Base-by-base conservation (phyloP, 441 rosid species). In the Biscutella auriculata region DNA sequence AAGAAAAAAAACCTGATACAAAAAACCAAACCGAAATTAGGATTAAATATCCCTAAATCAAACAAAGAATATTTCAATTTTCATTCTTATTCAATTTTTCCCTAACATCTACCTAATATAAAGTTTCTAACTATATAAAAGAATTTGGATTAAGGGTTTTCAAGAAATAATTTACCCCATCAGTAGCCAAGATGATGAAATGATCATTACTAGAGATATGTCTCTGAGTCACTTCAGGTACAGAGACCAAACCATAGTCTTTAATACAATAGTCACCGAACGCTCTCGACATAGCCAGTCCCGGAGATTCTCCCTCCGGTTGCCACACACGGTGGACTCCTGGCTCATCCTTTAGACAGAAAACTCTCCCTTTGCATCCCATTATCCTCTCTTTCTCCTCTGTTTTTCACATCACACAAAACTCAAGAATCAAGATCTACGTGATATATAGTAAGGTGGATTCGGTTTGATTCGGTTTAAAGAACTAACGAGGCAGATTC, bases 231-330 rank as follows among this genome's bases (percentile, higher is more conserved):
- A 93, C 95, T 65, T 87, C 95, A 27, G 97, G 99, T 17, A 77
- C 82, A 0, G 99, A 93, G 45, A 80, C 83, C 11, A 88, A 72
- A 2, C 98, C 93, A 25, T 68, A 85, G 26, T 79, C 80, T 74
- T 92, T 92, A 7, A 88, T 50, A 65, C 98, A 86, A 63, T 83
- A 83, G 74, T 88, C 98, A 6, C 98, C 98, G 13, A 93, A 88
- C 9, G 98, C 95, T 71, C 98, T 76, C 9, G 97, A 88, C 98
- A 84, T 93, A 43, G 95, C 95, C 3, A 88, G 83, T 30, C 98
- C 97, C 0, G 97, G 97, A 0, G 75, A 77, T 26, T 88, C 88
- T 30, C 57, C 81, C 23, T 80, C 69, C 1, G 95, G 97, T 60
- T 84, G 83, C 97, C 98, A 92, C 26, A 92, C 72, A 8, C 97